phyloP scores from a whole-genome alignment of 495 filamentous ascomycete genomes.

The Rhizodiscina lignyota region DNA sequence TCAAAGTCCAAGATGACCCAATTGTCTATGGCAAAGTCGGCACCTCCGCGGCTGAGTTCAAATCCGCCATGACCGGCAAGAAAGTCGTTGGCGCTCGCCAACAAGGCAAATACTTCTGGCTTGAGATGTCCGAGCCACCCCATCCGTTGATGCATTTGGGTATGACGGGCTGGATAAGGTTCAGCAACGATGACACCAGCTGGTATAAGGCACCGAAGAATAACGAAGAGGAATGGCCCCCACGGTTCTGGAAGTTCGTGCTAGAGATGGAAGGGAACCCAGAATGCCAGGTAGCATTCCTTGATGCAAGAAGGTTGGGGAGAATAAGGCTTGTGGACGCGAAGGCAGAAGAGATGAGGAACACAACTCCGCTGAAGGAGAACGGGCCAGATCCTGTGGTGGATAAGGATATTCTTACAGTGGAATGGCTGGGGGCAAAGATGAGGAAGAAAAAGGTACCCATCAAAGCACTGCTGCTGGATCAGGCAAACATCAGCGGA shows the following conservation, averaged over 20 bases:
- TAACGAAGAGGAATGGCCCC: constrained; percentile 59
- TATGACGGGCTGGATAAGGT: constrained; percentile 83
- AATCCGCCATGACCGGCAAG: constrained; percentile 57
- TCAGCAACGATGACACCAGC: constrained; percentile 53
- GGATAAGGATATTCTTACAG: constrained; percentile 60
- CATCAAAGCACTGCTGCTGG: constrained; percentile 70
- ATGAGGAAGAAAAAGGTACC: constrained; percentile 60
- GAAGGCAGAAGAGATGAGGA: constrained; percentile 53
- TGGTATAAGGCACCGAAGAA: constrained; percentile 60
- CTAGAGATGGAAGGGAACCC: constrained; percentile 44
- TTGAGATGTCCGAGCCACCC: constrained; percentile 53
- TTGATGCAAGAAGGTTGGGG: constrained; percentile 60
- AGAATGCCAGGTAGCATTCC: constrained; percentile 62
- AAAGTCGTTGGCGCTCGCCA: constrained; percentile 57
- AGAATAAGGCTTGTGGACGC: constrained; percentile 73
- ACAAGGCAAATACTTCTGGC: constrained; percentile 95
- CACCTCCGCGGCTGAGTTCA: constrained; percentile 54
- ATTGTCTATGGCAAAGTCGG: constrained; percentile 81
- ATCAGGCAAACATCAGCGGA: constrained; percentile 80
- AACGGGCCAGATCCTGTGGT: constrained; percentile 88
- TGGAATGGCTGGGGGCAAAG: constrained; percentile 52
- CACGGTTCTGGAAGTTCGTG: constrained; percentile 76
- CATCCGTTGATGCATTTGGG: constrained; percentile 88
- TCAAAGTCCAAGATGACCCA: constrained; percentile 56
- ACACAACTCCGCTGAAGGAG: constrained; percentile 62